phyloP scores from a whole-genome alignment of 768 basidiomycete species.

The Tulasnella sp. region DNA sequence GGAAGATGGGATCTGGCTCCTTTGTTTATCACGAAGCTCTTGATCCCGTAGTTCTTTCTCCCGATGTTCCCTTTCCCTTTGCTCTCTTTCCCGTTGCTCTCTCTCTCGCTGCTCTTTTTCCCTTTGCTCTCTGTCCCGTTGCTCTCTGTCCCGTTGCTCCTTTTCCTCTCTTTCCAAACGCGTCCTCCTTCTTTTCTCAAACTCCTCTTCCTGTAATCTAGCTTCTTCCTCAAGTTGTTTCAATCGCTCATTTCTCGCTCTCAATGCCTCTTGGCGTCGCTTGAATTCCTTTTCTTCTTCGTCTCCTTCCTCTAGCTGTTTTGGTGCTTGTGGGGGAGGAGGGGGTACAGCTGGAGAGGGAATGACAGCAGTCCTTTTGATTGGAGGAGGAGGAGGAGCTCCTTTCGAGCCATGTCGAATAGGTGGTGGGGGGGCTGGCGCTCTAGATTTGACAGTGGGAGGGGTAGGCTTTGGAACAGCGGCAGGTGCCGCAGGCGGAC shows the following conservation, averaged over 20 bases:
- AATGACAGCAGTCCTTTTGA: slow-evolving; percentile 30
- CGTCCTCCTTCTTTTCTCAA: slow-evolving; percentile 21
- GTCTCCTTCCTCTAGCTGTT: slow-evolving; percentile 28
- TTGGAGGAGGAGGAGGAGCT: slow-evolving; percentile 33
- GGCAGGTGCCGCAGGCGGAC: neutral
- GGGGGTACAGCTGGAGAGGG: slow-evolving; percentile 28
- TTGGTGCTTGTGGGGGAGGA: slow-evolving; percentile 26
- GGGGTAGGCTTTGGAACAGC: slow-evolving; percentile 19
- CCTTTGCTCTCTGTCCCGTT: slow-evolving; percentile 34
- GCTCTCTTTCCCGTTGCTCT: slow-evolving; percentile 20
- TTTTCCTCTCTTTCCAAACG: slow-evolving; percentile 22
- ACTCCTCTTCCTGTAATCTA: slow-evolving; percentile 37
- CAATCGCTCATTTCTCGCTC: slow-evolving; percentile 50
- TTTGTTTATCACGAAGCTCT: too few relatives aligned
- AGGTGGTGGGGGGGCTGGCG: slow-evolving; percentile 30
- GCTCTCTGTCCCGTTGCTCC: slow-evolving; percentile 32
- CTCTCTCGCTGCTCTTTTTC: slow-evolving; percentile 32
- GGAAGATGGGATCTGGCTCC: too few relatives aligned
- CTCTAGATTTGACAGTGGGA: slow-evolving; percentile 15
- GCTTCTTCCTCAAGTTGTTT: slow-evolving; percentile 47
- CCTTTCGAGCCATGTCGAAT: slow-evolving; percentile 32
- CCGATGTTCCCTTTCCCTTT: slow-evolving; percentile 17
- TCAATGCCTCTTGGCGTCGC: slow-evolving; percentile 13
- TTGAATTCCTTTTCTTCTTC: slow-evolving; percentile 56
- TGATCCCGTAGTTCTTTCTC: too few relatives aligned